Evolutionary conservation across 768 basidiomycete genomes (phyloP).

Genomic region (Kwoniella mangroviensis): DNA sequence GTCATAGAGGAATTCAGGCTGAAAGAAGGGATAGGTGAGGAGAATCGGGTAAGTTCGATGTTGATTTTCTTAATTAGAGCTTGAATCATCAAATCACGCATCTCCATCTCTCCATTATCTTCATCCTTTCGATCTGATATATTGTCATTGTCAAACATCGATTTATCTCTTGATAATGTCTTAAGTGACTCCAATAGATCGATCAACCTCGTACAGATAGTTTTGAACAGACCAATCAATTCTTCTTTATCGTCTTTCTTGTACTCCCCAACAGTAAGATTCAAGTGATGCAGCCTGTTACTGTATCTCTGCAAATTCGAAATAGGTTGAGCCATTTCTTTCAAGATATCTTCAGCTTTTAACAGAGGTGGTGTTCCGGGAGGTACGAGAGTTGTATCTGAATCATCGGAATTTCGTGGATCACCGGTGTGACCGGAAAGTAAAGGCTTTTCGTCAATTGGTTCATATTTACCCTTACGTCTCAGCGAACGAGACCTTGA

Average conservation of each 20-base stretch:
- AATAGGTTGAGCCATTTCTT: neutral
- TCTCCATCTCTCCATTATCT: conserved; percentile 29
- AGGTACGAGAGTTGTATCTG: conserved; percentile 7
- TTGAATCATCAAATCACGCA: conserved; percentile 32
- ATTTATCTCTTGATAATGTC: too few relatives aligned
- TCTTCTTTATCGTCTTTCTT: neutral
- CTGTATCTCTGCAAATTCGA: neutral
- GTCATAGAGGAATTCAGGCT: neutral
- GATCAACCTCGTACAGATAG: conserved; percentile 14
- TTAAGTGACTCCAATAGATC: conserved; percentile 13
- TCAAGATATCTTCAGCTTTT: neutral
- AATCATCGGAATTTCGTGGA: neutral
- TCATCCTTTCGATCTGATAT: conserved; percentile 7
- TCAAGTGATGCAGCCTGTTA: neutral
- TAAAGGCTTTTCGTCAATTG: neutral
- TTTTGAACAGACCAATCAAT: conserved; percentile 8
- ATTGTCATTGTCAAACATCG: neutral
- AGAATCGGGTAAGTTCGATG: conserved; percentile 17
- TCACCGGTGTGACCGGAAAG: neutral
- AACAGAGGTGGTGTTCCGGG: neutral
- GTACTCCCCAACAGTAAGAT: neutral
- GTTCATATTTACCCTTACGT: neutral
- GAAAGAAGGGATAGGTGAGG: neutral
- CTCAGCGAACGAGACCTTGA: neutral
- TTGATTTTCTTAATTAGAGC: conserved; percentile 40